Evolutionary conservation across 371 early-diverging fungal genomes (phyloP).

Genomic region (Circinella umbellata): DNA sequence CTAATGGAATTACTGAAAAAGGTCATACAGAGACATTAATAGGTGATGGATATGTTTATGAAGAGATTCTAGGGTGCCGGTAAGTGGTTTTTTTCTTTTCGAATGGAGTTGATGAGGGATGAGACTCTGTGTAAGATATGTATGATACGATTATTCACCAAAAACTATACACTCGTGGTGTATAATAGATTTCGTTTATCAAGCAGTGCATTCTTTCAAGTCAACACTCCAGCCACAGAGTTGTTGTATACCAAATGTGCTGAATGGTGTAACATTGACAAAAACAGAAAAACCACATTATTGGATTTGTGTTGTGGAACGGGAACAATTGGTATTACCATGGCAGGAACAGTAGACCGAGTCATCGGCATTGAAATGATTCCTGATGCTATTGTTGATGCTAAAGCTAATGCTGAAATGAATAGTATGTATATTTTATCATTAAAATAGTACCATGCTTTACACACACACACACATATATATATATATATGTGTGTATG

Average conservation of each 20-base stretch:
- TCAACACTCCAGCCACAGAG: conserved; percentile 78
- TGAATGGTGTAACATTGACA: conserved; percentile 47
- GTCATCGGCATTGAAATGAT: conserved; percentile 84
- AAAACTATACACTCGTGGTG: too few relatives aligned
- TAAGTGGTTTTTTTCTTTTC: neutral
- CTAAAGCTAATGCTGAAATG: conserved; percentile 67
- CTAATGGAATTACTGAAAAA: conserved; percentile 63
- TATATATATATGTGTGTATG: neutral
- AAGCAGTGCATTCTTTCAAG: conserved; percentile 81
- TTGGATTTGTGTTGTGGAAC: conserved; percentile 91
- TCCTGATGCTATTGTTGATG: conserved; percentile 77
- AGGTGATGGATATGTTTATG: conserved; percentile 68
- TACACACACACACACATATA: too few relatives aligned
- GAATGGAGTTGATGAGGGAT: neutral
- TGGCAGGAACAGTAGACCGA: conserved; percentile 69
- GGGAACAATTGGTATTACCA: conserved; percentile 85
- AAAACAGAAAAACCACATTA: conserved; percentile 48
- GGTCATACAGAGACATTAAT: conserved; percentile 49
- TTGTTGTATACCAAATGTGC: conserved; percentile 62
- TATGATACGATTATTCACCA: too few relatives aligned
- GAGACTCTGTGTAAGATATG: too few relatives aligned
- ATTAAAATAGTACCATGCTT: too few relatives aligned
- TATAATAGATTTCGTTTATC: conserved; percentile 69
- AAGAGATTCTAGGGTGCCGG: conserved; percentile 63
- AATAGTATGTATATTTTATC: conserved; percentile 55